A percentile compares a stretch with the other conserved stretches of the same genome.
Evolutionary conservation across 2,329 filamentous ascomycete genomes (phyloP).

Genomic region (Talaromyces sp.): DNA sequence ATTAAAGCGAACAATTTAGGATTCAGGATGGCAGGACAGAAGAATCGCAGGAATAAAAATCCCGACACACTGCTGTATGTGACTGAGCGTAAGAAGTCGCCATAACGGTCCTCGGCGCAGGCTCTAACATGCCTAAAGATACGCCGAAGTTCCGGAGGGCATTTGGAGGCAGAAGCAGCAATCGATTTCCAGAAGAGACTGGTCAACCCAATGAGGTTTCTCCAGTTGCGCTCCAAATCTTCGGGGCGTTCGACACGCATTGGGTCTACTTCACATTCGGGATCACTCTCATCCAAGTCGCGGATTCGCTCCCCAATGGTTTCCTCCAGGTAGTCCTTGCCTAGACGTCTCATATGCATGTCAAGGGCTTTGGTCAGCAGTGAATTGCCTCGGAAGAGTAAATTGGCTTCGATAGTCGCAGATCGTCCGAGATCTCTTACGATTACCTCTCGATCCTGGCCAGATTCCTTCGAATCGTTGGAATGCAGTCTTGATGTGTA

Average conservation of each 20-base stretch:
- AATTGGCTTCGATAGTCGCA: constrained; percentile 73
- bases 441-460: constrained; percentile 54
- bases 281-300: constrained; percentile 85
- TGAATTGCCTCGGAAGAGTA: constrained; percentile 92
- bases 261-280: constrained; percentile 92
- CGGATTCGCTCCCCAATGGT: constrained; percentile 77
- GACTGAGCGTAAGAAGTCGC: constrained; percentile 83
- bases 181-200: constrained; percentile 84
- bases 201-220: constrained; percentile 67
- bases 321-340: constrained; percentile 87
- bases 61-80: constrained; percentile 92
- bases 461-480: constrained; percentile 53
- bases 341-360: constrained; percentile 89
- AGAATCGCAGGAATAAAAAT: constrained; percentile 90
- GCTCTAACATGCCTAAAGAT: constrained; percentile 88
- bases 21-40: constrained; percentile 92
- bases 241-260: constrained; percentile 63
- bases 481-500: constrained; percentile 61
- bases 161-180: constrained; percentile 63
- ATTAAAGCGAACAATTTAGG: constrained; percentile 88
- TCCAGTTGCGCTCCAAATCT: constrained; percentile 80
- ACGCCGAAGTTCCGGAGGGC: constrained; percentile 74
- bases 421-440: constrained; percentile 61
- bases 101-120: constrained; percentile 90
- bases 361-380: constrained; percentile 89